Evolutionary conservation across 2,329 filamentous ascomycete species (phyloP).

Genomic region (Colletotrichum lupini): DNA sequence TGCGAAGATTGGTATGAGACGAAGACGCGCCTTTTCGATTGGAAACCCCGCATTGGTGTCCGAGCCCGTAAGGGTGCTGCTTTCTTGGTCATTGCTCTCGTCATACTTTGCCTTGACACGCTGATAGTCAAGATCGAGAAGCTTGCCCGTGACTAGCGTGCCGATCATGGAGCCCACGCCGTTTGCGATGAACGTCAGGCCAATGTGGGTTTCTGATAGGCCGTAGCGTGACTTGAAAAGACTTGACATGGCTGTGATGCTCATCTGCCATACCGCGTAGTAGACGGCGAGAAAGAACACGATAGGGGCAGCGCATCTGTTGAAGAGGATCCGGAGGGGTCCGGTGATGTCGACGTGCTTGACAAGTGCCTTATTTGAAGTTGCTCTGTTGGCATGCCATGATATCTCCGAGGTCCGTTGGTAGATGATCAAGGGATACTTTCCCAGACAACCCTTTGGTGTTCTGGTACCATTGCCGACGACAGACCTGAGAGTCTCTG

Average conservation of each 20-base stretch:
- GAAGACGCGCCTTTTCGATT: slow-evolving; percentile 62
- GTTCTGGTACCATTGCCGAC: slow-evolving; percentile 53
- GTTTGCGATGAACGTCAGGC: slow-evolving; percentile 64
- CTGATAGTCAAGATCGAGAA: slow-evolving; percentile 63
- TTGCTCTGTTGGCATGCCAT: slow-evolving; percentile 20
- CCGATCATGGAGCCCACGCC: slow-evolving; percentile 65
- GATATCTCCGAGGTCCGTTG: slow-evolving; percentile 43
- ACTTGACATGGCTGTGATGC: slow-evolving; percentile 62
- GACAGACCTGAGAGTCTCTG: slow-evolving; percentile 54
- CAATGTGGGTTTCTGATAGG: slow-evolving; percentile 56
- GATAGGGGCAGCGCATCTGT: slow-evolving; percentile 54
- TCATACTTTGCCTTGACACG: slow-evolving; percentile 47
- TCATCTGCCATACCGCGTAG: slow-evolving; percentile 67
- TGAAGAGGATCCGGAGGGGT: slow-evolving; percentile 58
- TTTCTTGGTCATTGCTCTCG: background rate
- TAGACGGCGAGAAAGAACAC: slow-evolving; percentile 60
- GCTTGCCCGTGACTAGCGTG: slow-evolving; percentile 61
- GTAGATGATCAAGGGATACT: slow-evolving; percentile 47
- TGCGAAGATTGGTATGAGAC: slow-evolving; percentile 57
- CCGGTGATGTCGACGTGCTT: slow-evolving; percentile 56
- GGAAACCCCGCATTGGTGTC: slow-evolving; percentile 49
- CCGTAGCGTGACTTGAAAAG: slow-evolving; percentile 57
- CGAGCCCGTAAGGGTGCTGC: background rate
- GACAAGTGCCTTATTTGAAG: background rate
- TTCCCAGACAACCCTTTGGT: slow-evolving; percentile 37